Percentiles rank a stretch among this genome's conserved stretches.
phyloP scores from a whole-genome alignment of 2,329 filamentous ascomycete species.

The Fusarium pseudograminearum region DNA sequence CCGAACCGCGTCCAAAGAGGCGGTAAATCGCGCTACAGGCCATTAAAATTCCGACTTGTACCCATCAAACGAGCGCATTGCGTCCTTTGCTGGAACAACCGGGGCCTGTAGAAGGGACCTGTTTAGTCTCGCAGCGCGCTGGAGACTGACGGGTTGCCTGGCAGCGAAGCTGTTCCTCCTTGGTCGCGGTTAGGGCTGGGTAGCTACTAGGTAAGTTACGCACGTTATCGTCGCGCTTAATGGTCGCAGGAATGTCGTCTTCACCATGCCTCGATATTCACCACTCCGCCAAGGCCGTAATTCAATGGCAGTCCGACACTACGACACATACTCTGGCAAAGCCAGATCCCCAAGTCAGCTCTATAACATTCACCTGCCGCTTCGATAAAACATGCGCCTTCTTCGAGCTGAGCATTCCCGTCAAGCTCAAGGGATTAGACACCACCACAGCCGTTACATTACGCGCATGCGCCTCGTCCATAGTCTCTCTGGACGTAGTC shows the following conservation, averaged over 20 bases:
- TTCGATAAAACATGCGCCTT: conserved; percentile 12
- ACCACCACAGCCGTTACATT: conserved; percentile 3
- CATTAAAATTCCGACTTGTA: conserved; percentile 30
- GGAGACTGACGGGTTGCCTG: conserved; percentile 28
- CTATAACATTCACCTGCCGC: not conserved
- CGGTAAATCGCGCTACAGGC: conserved; percentile 28
- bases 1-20: conserved; percentile 10
- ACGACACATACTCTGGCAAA: conserved; percentile 5
- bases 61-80: conserved; percentile 24
- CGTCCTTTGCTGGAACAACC: conserved; percentile 30
- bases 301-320: conserved; percentile 8
- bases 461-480: conserved; percentile 13
- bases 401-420: conserved; percentile 22
- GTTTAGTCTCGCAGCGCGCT: conserved; percentile 28
- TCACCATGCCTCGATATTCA: conserved; percentile 16
- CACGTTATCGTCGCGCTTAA: conserved; percentile 1
- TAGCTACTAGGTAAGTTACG: not conserved
- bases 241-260: conserved; percentile 19
- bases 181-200: not conserved
- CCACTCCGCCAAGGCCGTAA: conserved; percentile 14
- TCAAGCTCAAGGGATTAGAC: conserved; percentile 28
- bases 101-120: conserved; percentile 33
- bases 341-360: conserved; percentile 15
- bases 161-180: conserved; percentile 34
- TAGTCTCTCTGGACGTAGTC: conserved; percentile 8